These are phyloP conservation scores for Jacaranda mimosifolia DNA, from an alignment of 257 asterid species.

Conservation along the genomic window DNA sequence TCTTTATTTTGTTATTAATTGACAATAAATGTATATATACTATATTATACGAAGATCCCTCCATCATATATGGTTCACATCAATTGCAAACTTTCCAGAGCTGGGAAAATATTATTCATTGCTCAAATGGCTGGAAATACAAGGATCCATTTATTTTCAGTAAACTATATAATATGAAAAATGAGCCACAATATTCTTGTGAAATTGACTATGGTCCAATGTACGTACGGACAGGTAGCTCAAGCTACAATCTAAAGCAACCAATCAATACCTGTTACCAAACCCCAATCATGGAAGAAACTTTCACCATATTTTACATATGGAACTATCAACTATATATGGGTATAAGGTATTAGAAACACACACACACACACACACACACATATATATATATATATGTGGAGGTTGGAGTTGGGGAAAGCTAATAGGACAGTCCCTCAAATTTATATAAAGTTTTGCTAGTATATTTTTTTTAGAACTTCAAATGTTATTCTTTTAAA, in stretches of 20 bases:
- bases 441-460: no score
- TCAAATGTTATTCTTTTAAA: no score
- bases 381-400: no score
- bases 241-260: constrained; percentile 37
- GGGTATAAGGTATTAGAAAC: no score
- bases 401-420: no score
- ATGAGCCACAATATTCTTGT: no score
- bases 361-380: no score
- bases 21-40: not conserved
- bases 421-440: no score
- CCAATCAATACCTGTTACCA: not conserved
- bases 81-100: not conserved
- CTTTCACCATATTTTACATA: not conserved
- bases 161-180: no score
- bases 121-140: not conserved
- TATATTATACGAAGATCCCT: no score
- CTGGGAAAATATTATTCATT: not conserved
- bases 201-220: not conserved
- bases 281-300: not conserved
- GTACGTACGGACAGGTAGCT: constrained; percentile 3
- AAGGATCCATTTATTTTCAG: not conserved
- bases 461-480: no score
- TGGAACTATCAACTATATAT: not conserved
- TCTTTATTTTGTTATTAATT: no score
- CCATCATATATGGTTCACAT: not conserved